Conservation (phyloP, 2,329 filamentous ascomycete genomes). For the Paracoccidioides lutzii region DNA sequence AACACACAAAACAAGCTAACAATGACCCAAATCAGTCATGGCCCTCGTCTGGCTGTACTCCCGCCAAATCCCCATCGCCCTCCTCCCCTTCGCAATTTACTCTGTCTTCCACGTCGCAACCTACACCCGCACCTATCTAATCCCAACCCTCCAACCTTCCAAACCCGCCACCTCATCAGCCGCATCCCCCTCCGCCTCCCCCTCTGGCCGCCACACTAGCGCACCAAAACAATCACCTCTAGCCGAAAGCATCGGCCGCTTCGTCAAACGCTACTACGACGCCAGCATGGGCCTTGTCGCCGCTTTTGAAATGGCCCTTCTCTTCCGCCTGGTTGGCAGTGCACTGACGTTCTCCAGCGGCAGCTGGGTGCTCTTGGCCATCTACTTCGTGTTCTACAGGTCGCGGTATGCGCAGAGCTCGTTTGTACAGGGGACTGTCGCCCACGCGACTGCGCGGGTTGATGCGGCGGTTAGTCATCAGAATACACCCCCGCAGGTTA, state of each 20-base stretch:
- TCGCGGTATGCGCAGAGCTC: constrained; percentile 79
- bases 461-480: constrained; percentile 77
- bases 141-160: constrained; percentile 69
- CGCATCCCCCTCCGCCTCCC: constrained; percentile 31
- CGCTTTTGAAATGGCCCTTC: constrained; percentile 73
- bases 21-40: constrained; percentile 49
- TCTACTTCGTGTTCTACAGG: constrained; percentile 89
- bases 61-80: constrained; percentile 75
- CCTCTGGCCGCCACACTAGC: constrained; percentile 37
- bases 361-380: constrained; percentile 71
- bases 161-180: constrained; percentile 41
- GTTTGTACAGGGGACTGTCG: constrained; percentile 78
- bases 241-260: constrained; percentile 73
- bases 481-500: constrained; percentile 66
- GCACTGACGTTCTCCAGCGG: constrained; percentile 79
- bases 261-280: constrained; percentile 98
- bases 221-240: constrained; percentile 43
- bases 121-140: constrained; percentile 84
- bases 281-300: constrained; percentile 88
- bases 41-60: constrained; percentile 89
- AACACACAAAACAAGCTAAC: neutral
- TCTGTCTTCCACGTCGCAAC: constrained; percentile 97
- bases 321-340: constrained; percentile 67
- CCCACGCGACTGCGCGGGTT: constrained; percentile 57
- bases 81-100: constrained; percentile 92